Base-by-base conservation (phyloP, 2,329 filamentous ascomycete species). In the Catunica adiposa region DNA sequence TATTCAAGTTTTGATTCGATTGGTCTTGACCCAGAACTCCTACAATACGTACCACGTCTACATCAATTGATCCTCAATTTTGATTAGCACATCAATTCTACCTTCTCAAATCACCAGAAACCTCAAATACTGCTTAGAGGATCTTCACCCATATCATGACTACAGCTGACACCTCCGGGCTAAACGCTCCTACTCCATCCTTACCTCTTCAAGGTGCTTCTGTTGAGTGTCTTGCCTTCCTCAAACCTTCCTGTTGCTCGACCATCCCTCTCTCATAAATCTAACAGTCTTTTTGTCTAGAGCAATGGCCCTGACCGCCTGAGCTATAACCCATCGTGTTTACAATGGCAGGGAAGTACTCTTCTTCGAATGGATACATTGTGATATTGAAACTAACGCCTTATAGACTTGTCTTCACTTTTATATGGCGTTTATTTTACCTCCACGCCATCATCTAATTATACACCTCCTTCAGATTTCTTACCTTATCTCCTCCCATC, bases 311-410 rank as follows among this genome's bases (percentile, higher is more conserved):
- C 75, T 40, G 81, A 80, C 3, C 70, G 73, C 29, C 85, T 89
- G 25, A 94, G 87, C 61, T 94, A 84, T 70, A 97, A 97, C 66
- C 92, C 92, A 9, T 80, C 82, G 58, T 98, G 92, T 72, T 73
- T 97, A 64, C 95, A 90, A 73, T 97, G 89, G 89, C 92, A 97
- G 85, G 88, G 90, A 63, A 62, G 79, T 67, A 34, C 55, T 51
- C 7, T 8, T 20, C 40, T n/a, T 17, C 40, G 2, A 14, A 17
- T 20, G 22, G 8, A 46, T 48, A 7, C 23, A 48, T 26, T 22
- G 20, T 2, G 34, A 14, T 8, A 20, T 26, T 20, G 22, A 61
- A 25, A 42, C 53, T 44, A 46, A 7, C 59, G 1, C 22, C 2
- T 23, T 29, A 15, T 15, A 94, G 88, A 82, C 89, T 26, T 92